Evolutionary conservation across 2,329 filamentous ascomycete species (phyloP).

Genomic region (Venturia nashicola): DNA sequence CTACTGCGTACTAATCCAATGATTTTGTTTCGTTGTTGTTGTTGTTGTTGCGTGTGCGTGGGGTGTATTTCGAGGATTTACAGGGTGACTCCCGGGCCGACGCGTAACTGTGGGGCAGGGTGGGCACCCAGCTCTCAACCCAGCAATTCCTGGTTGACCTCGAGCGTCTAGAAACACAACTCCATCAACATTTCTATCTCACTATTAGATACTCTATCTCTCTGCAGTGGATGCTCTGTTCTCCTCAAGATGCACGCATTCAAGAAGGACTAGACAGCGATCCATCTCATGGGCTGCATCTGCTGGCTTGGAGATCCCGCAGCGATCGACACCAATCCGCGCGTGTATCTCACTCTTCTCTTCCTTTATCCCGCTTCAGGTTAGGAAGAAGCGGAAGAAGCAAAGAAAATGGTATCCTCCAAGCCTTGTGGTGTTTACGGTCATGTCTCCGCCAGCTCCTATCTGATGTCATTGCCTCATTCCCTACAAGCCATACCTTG

Average conservation of each 20-base stretch:
- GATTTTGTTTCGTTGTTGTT: too few species aligned
- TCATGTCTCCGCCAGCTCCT: neutral
- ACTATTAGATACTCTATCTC: too few species aligned
- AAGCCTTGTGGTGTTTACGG: neutral
- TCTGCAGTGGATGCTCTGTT: too few species aligned
- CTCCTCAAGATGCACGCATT: neutral
- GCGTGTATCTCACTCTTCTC: neutral
- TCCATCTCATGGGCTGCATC: neutral
- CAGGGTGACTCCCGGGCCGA: neutral
- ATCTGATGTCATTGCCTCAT: slow-evolving; percentile 3
- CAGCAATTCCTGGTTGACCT: neutral
- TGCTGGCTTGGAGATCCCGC: neutral
- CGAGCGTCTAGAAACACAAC: neutral
- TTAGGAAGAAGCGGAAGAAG: neutral
- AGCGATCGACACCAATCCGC: neutral
- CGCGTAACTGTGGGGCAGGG: neutral
- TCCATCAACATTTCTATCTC: neutral
- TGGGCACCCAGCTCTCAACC: neutral
- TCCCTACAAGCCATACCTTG: neutral
- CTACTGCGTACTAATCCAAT: too few species aligned
- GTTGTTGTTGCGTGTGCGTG: too few species aligned
- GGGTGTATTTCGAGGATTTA: neutral
- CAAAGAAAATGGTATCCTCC: neutral
- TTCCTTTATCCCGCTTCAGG: neutral
- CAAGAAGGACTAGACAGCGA: neutral